These are phyloP conservation scores for Yamagishiella unicocca DNA, from an alignment of 139 green algal genomes.

Conservation along the genomic window DNA sequence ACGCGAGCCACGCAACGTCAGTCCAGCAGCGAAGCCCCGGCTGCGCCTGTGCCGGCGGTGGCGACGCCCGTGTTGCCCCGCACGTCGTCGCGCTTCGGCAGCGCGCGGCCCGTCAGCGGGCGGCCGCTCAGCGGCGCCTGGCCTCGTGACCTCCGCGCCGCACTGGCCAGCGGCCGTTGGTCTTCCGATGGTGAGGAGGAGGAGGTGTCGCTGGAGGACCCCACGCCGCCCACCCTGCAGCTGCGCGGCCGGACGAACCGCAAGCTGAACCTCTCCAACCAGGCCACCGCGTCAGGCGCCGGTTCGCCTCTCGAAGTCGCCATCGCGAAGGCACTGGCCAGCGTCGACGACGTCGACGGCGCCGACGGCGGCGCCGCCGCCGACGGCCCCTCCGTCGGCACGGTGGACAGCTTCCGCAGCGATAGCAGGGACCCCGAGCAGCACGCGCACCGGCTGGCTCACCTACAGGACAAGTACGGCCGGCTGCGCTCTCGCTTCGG, in stretches of 20 bases:
- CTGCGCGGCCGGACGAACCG: conserved; percentile 3
- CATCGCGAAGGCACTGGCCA: no score
- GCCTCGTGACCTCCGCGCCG: conserved; percentile 8
- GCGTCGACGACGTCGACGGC: not conserved
- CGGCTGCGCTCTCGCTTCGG: not conserved
- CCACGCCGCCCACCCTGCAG: not conserved
- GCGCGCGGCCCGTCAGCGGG: not conserved
- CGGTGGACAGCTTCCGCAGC: no score
- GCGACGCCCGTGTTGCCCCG: not conserved
- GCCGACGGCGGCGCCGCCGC: not conserved
- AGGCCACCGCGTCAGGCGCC: no score
- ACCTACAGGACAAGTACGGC: conserved; percentile 12
- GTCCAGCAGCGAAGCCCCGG: not conserved
- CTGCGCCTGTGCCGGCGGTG: no score
- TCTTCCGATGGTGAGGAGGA: not conserved
- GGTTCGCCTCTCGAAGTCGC: no score
- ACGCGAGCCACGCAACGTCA: not conserved
- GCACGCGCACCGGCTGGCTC: not conserved
- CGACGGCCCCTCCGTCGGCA: not conserved
- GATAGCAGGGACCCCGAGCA: no score
- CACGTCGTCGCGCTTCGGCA: not conserved
- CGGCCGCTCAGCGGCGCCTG: not conserved
- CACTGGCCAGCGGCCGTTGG: conserved; percentile 6
- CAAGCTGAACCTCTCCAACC: no score
- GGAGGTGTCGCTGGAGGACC: not conserved